Base-by-base conservation (phyloP, 148 eudicot species). In the Chenopodium formosanum region DNA sequence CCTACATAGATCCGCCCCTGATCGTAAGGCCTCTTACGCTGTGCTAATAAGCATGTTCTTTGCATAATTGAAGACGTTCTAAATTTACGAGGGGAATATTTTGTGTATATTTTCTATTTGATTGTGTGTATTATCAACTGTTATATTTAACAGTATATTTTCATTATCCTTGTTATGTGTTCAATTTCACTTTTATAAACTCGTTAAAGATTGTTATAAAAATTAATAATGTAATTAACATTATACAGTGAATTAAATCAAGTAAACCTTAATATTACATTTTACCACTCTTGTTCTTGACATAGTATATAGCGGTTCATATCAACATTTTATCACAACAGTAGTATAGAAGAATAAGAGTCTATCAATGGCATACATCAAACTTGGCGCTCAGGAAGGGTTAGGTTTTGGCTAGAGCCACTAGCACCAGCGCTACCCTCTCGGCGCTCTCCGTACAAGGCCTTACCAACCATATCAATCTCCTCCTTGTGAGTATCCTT, bases 341-440 rank as follows among this genome's bases (percentile, higher is more conserved):
- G 0, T 70, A 70, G 8, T 78, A 2, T 81, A 72, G 34, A 25
- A 23, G n/a, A 17, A 9, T 40, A 40, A 37, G 44, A 6, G 44
- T 40, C 44, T 5, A 40, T 40, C 44, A 40, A 6, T 40, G 7
- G 44, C 44, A 34, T 34, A 34, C 37, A 44, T 80, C 67, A 84
- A 67, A 84, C 86, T 80, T 44, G 80, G 31, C 71, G 67, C 67
- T 84, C 86, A 2, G 83, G 58, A 80, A 75, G 81, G 73, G 27
- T 78, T 22, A 62, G 80, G 16, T 78, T 53, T 17, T 70, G 77
- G 74, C 83, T 77, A 70, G 83, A 80, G 63, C 80, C 77, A 75
- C 75, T 63, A 78, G 37, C 27, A 7, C 31, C 17, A 31, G 5
- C 31, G 62, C 50, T 34, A 19, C 4, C 72, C 25, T 74, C 53